Evolutionary conservation across 1,284 basidiomycete genomes (phyloP).

Genomic region (Tylopilus sp.): DNA sequence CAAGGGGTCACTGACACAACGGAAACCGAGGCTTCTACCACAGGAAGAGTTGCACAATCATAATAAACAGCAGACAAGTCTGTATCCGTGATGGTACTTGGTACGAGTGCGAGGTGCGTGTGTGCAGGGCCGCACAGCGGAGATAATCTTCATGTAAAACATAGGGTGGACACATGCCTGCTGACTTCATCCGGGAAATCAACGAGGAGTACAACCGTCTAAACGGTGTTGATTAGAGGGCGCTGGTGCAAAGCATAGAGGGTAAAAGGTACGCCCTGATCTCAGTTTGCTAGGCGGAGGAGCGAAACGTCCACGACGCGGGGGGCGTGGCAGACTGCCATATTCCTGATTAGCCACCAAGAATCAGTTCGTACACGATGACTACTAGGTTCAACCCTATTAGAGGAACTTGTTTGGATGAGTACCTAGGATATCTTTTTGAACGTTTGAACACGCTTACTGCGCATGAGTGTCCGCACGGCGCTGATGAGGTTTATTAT

Average conservation of each 20-base stretch:
- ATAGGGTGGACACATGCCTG: constrained; percentile 69
- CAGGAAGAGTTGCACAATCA: constrained; percentile 81
- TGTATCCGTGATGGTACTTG: constrained; percentile 79
- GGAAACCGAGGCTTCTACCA: constrained; percentile 8
- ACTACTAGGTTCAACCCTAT: constrained; percentile 80
- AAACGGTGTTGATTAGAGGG: constrained; percentile 40
- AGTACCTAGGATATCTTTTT: constrained; percentile 9
- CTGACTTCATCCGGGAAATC: constrained; percentile 78
- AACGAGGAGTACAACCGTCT: constrained; percentile 67
- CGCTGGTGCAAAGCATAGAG: constrained; percentile 7
- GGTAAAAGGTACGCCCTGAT: constrained; percentile 7
- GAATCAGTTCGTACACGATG: constrained; percentile 76
- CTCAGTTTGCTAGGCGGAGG: constrained; percentile 9
- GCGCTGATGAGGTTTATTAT: constrained; percentile 91
- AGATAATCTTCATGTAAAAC: constrained; percentile 25
- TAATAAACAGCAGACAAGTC: constrained; percentile 64
- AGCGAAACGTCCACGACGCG: constrained; percentile 12
- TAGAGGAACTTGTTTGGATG: constrained; percentile 67
- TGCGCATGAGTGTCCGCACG: constrained; percentile 91
- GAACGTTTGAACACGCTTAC: constrained; percentile 46
- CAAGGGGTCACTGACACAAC: background rate
- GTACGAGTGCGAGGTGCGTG: constrained; percentile 79
- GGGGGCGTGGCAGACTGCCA: constrained; percentile 13
- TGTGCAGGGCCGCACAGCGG: constrained; percentile 16
- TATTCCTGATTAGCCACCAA: constrained; percentile 44